Base-by-base conservation (phyloP, 352 stramenopile species). In the Phytophthora chlamydospora region DNA sequence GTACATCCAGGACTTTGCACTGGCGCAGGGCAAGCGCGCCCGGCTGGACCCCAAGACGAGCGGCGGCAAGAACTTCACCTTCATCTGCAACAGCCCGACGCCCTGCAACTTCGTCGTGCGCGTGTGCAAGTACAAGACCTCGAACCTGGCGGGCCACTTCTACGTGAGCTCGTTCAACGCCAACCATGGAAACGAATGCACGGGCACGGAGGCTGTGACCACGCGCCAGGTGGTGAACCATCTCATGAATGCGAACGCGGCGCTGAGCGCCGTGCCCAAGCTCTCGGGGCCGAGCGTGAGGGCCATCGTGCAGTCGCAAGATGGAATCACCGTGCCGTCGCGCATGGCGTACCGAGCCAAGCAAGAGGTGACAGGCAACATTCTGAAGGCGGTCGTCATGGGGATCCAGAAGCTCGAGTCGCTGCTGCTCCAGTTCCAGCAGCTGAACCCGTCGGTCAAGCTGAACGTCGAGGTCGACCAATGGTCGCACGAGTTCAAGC, bases 351-450 rank as follows among this genome's bases (percentile, higher is more conserved):
- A 78, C 9, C 63, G 71, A n/a, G 73, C 66, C 9, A 70, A 75
- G 29, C 53, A 73, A 27, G 60, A 58, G 24, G 35, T 85, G 5
- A 38, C 67, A 8, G 61, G 45, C 1, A 62, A 39, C 7, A 74
- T 75, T 29, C 36, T 74, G 17, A 73, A 75, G 34, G 67, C 72
- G 14, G 74, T 71, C 9, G 53, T 66, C 1, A 57, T 63, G 16
- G 73, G 71, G 3, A 69, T 80, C 42, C 70, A 80, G 67, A 79
- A 80, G 33, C 69, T 85, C 43, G 73, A 80, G 64, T 85, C 71
- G 27, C 42, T 85, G 35, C 35, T 85, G 41, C 14, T 71, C 16
- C 70, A 76, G 24, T 85, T 85, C 48, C 66, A 75, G 41, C 54
- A 58, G 39, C 46, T 78, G 8, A 83, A 83, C 34, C 63, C 76